A percentile compares a stretch with the other conserved stretches of the same genome.
phyloP scores from a whole-genome alignment of 805 yeast species.

The Candida tallmaniae region DNA sequence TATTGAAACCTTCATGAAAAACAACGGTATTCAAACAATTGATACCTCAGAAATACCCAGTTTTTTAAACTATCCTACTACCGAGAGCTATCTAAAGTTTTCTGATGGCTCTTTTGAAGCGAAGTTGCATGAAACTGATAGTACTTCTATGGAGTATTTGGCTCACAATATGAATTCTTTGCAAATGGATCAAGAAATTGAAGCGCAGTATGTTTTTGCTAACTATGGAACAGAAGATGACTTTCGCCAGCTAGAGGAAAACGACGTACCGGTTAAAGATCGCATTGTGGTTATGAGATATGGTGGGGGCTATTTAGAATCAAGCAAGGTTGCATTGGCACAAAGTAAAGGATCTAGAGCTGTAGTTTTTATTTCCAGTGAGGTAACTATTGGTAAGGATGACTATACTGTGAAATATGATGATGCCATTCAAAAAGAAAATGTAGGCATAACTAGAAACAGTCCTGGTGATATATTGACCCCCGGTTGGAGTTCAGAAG shows the following conservation, averaged over 20 bases:
- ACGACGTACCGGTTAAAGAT: constrained; percentile 38
- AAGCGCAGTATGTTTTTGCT: constrained; percentile 55
- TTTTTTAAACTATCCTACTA: constrained; percentile 61
- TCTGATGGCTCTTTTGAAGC: constrained; percentile 36
- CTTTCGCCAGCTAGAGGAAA: constrained; percentile 35
- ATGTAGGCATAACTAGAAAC: constrained; percentile 55
- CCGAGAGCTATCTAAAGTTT: constrained; percentile 23
- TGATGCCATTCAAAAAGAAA: constrained; percentile 47
- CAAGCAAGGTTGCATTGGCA: constrained; percentile 45
- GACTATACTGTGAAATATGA: constrained; percentile 17
- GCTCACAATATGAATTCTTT: constrained; percentile 70
- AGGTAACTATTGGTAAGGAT: constrained; percentile 14
- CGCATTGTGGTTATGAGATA: constrained; percentile 58
- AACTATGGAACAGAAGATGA: constrained; percentile 64
- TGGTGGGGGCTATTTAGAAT: constrained; percentile 40
- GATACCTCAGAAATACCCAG: constrained; percentile 50
- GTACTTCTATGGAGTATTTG: constrained; percentile 30
- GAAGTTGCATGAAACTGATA: constrained; percentile 28
- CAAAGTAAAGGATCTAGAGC: constrained; percentile 56
- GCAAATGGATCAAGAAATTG: constrained; percentile 47
- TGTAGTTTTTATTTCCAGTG: constrained; percentile 54
- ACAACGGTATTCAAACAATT: constrained; percentile 51
- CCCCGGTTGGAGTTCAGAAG: constrained; percentile 66
- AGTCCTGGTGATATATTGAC: constrained; percentile 76
- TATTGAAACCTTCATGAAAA: constrained; percentile 52